Conservation (phyloP, 257 asterid genomes). For the Euphrasia confusa region DNA sequence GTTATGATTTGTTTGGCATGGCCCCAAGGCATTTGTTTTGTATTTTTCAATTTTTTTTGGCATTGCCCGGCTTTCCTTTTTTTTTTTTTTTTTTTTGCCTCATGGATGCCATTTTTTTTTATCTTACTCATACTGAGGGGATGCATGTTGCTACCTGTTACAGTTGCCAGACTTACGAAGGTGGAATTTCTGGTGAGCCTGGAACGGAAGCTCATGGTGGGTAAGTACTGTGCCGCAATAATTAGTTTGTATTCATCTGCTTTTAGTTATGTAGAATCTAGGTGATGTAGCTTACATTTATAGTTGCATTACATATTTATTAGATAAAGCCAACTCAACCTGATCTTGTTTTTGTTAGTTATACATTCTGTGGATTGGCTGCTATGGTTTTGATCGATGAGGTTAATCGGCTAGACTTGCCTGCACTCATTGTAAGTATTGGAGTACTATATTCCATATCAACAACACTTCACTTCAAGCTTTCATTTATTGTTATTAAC, state of each 20-base stretch:
- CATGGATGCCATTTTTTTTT: neutral
- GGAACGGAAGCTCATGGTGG: slow-evolving; percentile 99
- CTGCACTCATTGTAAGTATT: slow-evolving; percentile 61
- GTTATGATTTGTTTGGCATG: too few species aligned
- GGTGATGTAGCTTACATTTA: slow-evolving; percentile 11
- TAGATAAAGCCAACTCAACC: slow-evolving; percentile 14
- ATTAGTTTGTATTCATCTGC: slow-evolving; percentile 14
- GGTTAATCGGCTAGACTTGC: slow-evolving; percentile 78
- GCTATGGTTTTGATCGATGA: slow-evolving; percentile 87
- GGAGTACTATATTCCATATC: slow-evolving; percentile 8
- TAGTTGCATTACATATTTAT: slow-evolving; percentile 13
- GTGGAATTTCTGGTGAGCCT: slow-evolving; percentile 97
- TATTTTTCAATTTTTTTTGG: too few species aligned
- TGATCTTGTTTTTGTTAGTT: slow-evolving; percentile 45
- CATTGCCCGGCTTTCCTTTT: too few species aligned
- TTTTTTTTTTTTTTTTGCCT: too few species aligned
- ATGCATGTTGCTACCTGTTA: slow-evolving; percentile 22
- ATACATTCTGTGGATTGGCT: slow-evolving; percentile 92
- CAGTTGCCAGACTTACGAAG: slow-evolving; percentile 98
- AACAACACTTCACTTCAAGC: slow-evolving; percentile 2
- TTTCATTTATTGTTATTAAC: neutral
- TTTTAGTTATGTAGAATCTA: slow-evolving; percentile 10
- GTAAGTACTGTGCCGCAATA: slow-evolving; percentile 42
- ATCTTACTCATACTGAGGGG: slow-evolving; percentile 1
- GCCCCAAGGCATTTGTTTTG: too few species aligned